These are phyloP conservation scores for Pittosporum tobira DNA, from an alignment of 129 eudicot species.

Conservation along the genomic window DNA sequence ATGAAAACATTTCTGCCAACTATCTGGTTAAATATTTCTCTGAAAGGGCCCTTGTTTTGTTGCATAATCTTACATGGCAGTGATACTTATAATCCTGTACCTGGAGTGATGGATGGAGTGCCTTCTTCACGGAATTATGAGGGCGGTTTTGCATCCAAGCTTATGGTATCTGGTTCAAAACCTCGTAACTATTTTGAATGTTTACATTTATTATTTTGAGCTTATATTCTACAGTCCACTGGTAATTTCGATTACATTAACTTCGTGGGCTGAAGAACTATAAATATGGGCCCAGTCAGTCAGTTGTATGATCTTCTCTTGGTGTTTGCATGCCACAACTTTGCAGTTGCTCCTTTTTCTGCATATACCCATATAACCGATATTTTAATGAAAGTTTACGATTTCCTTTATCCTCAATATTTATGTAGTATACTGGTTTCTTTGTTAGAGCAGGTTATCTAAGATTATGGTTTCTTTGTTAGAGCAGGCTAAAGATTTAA, in stretches of 20 bases:
- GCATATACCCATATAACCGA: neutral
- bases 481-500: constrained; percentile 79
- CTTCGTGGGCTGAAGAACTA: no score
- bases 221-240: no score
- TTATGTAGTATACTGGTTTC: neutral
- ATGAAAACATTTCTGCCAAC: neutral
- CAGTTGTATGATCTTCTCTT: constrained; percentile 1
- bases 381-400: neutral
- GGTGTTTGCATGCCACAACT: neutral
- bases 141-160: constrained; percentile 78
- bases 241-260: no score
- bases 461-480: neutral
- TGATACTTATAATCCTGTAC: constrained; percentile 90
- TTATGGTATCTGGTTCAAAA: constrained; percentile 51
- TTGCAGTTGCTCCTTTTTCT: neutral
- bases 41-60: no score
- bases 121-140: constrained; percentile 81
- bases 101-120: constrained; percentile 94
- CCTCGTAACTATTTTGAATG: no score
- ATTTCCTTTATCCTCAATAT: neutral
- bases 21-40: neutral
- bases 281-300: no score
- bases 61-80: constrained; percentile 23
- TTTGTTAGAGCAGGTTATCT: neutral
- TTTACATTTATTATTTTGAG: neutral